Base-by-base conservation (phyloP, 352 stramenopile species). In the Pythium coloratum region DNA sequence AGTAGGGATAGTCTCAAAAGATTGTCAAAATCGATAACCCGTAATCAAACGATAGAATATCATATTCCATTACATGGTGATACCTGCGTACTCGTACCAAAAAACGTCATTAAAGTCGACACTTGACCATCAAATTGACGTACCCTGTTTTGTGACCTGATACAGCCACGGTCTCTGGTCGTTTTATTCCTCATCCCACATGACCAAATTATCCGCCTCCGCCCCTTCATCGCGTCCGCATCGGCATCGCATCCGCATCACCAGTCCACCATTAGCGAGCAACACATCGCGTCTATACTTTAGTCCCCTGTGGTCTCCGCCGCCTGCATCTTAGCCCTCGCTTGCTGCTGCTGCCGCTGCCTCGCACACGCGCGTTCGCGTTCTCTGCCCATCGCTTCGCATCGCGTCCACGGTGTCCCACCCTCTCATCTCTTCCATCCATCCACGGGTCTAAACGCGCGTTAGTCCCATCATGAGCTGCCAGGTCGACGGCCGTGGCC, bases 381-480 rank as follows among this genome's bases (percentile, higher is more conserved):
- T 10, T 16, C 46, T 53, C 46, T 24, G n/a, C 8, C 9, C 18
- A 24, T 53, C 42, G 42, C 42, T 13, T 40, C 34, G 13, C 44
- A 26, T 28, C 44, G 14, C 44, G 46, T 51, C n/a, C 2, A 4
- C 44, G 44, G 44, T 10, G 44, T 51, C 44, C 44, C n/a, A 55
- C 4, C 24, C 55, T 14, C 38, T 36, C 26, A 28, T 56, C 9
- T 30, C 28, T 30, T 30, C 28, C 20, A 24, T 24, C 26, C 28
- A 10, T 7, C 42, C 46, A 6, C 14, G 6, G 26, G 28, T 60
- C 32, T 44, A 12, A 30, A 4, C 28, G 28, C 28, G 28, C 28
- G 2, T 30, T 30, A 30, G 28, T 30, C 28, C 54, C 14, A 36
- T 28, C n/a, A 69, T 69, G 63, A 69, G 63, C 63, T 69, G 63